Percentiles rank a stretch among this genome's conserved stretches.
These are phyloP conservation scores for Plenodomus lindquistii DNA, from an alignment of 2,329 filamentous ascomycete genomes.

Conservation along the genomic window DNA sequence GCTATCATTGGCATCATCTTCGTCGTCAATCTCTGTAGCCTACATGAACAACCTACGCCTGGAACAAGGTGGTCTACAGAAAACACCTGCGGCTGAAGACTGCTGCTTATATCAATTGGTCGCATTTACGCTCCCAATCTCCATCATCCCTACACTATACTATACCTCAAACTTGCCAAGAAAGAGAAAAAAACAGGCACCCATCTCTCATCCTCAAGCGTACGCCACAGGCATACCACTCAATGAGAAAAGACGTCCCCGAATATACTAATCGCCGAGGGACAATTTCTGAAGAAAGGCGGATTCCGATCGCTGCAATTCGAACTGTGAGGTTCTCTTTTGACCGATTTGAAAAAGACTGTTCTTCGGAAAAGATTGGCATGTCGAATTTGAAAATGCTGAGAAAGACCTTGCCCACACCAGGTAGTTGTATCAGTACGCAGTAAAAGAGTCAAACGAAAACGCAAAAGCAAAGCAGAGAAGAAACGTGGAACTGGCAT, in stretches of 20 bases:
- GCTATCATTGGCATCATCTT: too few species aligned
- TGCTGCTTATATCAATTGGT: too few species aligned
- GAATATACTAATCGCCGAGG: constrained; percentile 10
- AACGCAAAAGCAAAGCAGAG: constrained; percentile 7
- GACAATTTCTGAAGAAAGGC: constrained; percentile 12
- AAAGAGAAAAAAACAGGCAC: too few species aligned
- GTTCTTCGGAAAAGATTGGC: background rate
- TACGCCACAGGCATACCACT: constrained; percentile 30
- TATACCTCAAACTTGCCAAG: too few species aligned
- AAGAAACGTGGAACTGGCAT: constrained; percentile 17
- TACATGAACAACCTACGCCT: too few species aligned
- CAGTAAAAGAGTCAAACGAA: constrained; percentile 13
- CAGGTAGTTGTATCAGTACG: constrained; percentile 26
- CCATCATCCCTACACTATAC: too few species aligned
- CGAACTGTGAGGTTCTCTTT: background rate
- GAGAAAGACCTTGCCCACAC: constrained; percentile 28
- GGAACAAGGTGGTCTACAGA: too few species aligned
- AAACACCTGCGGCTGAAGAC: too few species aligned
- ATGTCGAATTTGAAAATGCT: background rate
- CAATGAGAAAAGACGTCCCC: constrained; percentile 44
- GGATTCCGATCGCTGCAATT: background rate
- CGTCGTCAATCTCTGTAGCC: too few species aligned
- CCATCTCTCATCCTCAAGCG: constrained; percentile 37
- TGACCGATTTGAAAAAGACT: background rate
- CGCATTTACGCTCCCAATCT: too few species aligned